Evolutionary conservation across 768 basidiomycete species (phyloP).

Genomic region (Amanita exitialis): DNA sequence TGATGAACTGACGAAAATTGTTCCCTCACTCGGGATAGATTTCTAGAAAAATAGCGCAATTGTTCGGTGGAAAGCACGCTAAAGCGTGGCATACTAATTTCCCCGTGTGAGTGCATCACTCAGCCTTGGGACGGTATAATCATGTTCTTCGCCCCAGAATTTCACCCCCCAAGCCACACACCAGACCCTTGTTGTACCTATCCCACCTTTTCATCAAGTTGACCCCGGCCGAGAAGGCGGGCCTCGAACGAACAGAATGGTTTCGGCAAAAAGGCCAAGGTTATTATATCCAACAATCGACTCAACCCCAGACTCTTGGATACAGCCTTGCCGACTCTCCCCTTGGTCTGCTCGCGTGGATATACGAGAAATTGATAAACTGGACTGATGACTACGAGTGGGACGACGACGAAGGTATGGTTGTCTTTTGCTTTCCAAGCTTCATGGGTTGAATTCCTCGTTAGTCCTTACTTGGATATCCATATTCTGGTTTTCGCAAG

Average conservation of each 20-base stretch:
- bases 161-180: constrained; percentile 13
- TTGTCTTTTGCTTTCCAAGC: neutral
- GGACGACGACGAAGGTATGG: constrained; percentile 44
- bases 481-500: constrained; percentile 46
- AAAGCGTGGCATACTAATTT: constrained; percentile 47
- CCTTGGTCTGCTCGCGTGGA: constrained; percentile 41
- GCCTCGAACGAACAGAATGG: constrained; percentile 18
- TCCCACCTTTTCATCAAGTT: constrained; percentile 18
- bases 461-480: constrained; percentile 51
- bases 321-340: constrained; percentile 51
- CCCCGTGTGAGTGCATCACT: constrained; percentile 22
- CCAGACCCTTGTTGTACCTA: constrained; percentile 16
- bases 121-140: neutral
- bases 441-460: neutral
- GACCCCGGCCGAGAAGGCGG: constrained; percentile 23
- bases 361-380: constrained; percentile 38
- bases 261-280: constrained; percentile 22
- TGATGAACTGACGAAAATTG: constrained; percentile 2
- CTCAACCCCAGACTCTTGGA: constrained; percentile 42
- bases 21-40: constrained; percentile 11
- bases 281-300: constrained; percentile 30
- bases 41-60: constrained; percentile 16
- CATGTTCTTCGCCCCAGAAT: constrained; percentile 6
- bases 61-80: constrained; percentile 23
- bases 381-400: constrained; percentile 47